Evolutionary conservation across 371 early-diverging fungal genomes (phyloP), one percentile per base, ranked within the genome.

Genomic region (Mortierella sp.): DNA sequence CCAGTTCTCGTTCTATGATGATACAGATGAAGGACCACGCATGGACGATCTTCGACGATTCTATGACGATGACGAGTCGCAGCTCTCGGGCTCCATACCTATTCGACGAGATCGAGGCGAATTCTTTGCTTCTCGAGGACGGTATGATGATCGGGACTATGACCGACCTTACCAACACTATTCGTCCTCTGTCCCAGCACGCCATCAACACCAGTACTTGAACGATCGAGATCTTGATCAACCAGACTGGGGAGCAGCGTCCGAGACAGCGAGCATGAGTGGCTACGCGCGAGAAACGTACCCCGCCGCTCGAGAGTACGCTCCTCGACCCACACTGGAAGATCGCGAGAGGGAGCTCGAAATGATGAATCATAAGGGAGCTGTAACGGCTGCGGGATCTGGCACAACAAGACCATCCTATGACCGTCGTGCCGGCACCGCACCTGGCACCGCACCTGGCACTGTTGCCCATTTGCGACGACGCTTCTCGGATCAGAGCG

Each of bases 271-370:
- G 9, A 71, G 59, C 23, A 55, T 63, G 46, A 50, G 26, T 14
- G 64, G 64, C 2, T 74, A 64, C 53, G 61, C 76, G 8, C 60
- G 76, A 1, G 76, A 74, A 26, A 69, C 68, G 27, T 74, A 74
- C 31, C 76, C 76, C 14, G 8, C 57, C 19, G 16, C 61, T 13
- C 56, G 76, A 16, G 76, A 69, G 1, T 69, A 53, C 28, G 53
- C 68, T 8, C 18, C 67, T 23, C 60, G 76, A 7, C 76, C 69
- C 0, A 74, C 76, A 2, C 47, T 74, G 10, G 76, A 74, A 38
- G 76, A 74, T 34, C 61, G 70, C 14, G 76, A 74, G 28, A 69
- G 68, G 2, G 76, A 74, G 18, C 14, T 68, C n/a, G 69, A 68
- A 24, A 13, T 50, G 6, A 61, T 64, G 26, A 60, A 74, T n/a